phyloP scores from a whole-genome alignment of 1,284 basidiomycete genomes.

The Moesziomyces antarcticus region DNA sequence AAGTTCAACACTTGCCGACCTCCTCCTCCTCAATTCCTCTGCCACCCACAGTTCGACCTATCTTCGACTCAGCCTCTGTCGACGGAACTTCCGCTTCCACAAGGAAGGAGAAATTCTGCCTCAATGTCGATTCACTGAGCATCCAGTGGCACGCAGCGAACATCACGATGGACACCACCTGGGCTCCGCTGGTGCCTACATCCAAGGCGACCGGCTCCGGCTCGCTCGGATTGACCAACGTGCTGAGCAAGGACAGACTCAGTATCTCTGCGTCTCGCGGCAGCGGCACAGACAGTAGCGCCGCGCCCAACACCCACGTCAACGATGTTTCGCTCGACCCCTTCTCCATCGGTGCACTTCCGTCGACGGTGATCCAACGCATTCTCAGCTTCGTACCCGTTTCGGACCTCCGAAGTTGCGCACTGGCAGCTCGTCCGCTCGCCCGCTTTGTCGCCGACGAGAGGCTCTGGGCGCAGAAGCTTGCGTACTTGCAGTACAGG shows the following conservation, averaged over 20 bases:
- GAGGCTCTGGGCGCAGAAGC: conserved; percentile 46
- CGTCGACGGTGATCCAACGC: conserved; percentile 35
- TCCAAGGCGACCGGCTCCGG: conserved; percentile 9
- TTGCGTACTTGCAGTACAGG: conserved; percentile 40
- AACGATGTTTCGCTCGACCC: conserved; percentile 41
- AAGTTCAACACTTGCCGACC: no score
- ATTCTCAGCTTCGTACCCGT: conserved; percentile 48
- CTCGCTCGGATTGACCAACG: background rate
- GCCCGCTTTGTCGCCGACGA: conserved; percentile 56
- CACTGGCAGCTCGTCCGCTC: conserved; percentile 35
- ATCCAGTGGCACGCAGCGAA: no score
- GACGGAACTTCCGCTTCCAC: no score
- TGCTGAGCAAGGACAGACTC: conserved; percentile 1
- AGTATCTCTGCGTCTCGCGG: conserved; percentile 10
- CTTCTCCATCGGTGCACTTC: conserved; percentile 40
- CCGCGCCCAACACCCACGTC: conserved; percentile 1
- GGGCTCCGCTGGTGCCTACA: conserved; percentile 48
- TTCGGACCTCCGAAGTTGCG: conserved; percentile 40
- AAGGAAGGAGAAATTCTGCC: no score
- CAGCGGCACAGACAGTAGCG: background rate
- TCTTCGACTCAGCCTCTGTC: no score
- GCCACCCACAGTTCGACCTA: no score
- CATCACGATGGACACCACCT: conserved; percentile 37
- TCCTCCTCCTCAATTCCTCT: no score
- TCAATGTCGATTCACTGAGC: background rate